Evolutionary conservation across 2,329 filamentous ascomycete genomes (phyloP).

Genomic region (Colletotrichum paranaense): DNA sequence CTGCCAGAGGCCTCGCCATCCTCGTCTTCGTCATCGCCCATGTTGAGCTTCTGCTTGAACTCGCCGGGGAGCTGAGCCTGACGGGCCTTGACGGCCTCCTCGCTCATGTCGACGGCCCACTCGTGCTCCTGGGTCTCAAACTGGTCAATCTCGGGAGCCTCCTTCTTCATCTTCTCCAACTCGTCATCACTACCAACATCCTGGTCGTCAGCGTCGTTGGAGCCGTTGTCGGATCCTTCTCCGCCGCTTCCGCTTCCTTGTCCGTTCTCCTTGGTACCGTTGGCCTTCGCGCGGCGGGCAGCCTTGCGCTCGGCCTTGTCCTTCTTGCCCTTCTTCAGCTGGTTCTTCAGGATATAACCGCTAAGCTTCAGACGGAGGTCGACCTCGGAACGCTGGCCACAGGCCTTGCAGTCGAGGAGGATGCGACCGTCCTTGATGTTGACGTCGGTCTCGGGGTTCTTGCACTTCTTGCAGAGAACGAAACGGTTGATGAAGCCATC

Average conservation of each 20-base stretch:
- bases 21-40: slow-evolving; percentile 82
- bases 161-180: slow-evolving; percentile 82
- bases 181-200: slow-evolving; percentile 91
- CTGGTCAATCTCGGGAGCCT: slow-evolving; percentile 60
- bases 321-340: slow-evolving; percentile 94
- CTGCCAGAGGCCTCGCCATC: slow-evolving; percentile 80
- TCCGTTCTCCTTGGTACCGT: slow-evolving; percentile 65
- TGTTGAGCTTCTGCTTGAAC: slow-evolving; percentile 90
- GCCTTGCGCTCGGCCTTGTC: slow-evolving; percentile 95
- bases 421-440: slow-evolving; percentile 95
- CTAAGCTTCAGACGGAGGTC: slow-evolving; percentile 95
- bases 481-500: slow-evolving; percentile 99
- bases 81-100: slow-evolving; percentile 93
- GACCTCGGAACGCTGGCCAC: slow-evolving; percentile 91
- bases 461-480: slow-evolving; percentile 99
- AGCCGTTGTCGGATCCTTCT: slow-evolving; percentile 61
- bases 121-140: slow-evolving; percentile 83
- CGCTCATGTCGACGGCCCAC: slow-evolving; percentile 97
- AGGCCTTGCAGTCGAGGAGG: slow-evolving; percentile 97
- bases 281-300: slow-evolving; percentile 85
- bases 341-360: slow-evolving; percentile 97
- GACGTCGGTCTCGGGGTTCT: slow-evolving; percentile 98
- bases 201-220: slow-evolving; percentile 61
- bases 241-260: slow-evolving; percentile 73
- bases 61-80: slow-evolving; percentile 93